These are phyloP conservation scores for Pythium rishiriense DNA, from an alignment of 352 stramenopile species.

Conservation along the genomic window DNA sequence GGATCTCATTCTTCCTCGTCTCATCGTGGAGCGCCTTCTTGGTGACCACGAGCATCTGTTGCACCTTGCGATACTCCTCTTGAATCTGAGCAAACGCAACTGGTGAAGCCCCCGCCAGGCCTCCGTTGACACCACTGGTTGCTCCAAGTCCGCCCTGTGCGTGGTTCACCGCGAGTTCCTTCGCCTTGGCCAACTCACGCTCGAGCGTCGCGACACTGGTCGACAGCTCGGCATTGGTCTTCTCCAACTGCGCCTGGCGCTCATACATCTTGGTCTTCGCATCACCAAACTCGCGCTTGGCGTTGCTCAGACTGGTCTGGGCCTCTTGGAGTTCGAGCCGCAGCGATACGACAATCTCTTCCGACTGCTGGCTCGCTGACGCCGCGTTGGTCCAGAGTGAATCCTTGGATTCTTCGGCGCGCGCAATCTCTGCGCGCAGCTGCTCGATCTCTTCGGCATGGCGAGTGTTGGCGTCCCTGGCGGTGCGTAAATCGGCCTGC, in stretches of 20 bases:
- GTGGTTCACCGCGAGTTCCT: conserved; percentile 23
- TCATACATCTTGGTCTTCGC: conserved; percentile 71
- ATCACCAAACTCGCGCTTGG: conserved; percentile 69
- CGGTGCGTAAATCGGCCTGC: conserved; percentile 39
- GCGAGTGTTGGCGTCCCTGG: conserved; percentile 38
- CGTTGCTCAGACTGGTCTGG: conserved; percentile 45
- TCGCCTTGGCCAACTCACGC: conserved; percentile 51
- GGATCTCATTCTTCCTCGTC: conserved; percentile 57
- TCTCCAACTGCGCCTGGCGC: conserved; percentile 75
- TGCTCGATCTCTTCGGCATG: conserved; percentile 41
- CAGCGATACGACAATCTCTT: conserved; percentile 62
- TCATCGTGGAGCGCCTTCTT: conserved; percentile 84
- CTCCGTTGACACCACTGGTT: conserved; percentile 5
- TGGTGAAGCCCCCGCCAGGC: background rate
- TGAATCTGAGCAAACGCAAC: conserved; percentile 23
- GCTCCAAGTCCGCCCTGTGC: background rate
- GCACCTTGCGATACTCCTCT: conserved; percentile 59
- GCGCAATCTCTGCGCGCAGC: conserved; percentile 49
- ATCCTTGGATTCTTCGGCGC: conserved; percentile 63
- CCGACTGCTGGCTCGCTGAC: conserved; percentile 66
- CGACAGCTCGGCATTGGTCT: conserved; percentile 69
- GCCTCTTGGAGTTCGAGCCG: conserved; percentile 70
- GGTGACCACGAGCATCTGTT: conserved; percentile 62
- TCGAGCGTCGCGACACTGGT: conserved; percentile 66
- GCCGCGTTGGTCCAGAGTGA: conserved; percentile 64